A percentile compares a stretch with the other conserved stretches of the same genome.
phyloP scores from a whole-genome alignment of 257 asterid species.

The Salvia hispanica region DNA sequence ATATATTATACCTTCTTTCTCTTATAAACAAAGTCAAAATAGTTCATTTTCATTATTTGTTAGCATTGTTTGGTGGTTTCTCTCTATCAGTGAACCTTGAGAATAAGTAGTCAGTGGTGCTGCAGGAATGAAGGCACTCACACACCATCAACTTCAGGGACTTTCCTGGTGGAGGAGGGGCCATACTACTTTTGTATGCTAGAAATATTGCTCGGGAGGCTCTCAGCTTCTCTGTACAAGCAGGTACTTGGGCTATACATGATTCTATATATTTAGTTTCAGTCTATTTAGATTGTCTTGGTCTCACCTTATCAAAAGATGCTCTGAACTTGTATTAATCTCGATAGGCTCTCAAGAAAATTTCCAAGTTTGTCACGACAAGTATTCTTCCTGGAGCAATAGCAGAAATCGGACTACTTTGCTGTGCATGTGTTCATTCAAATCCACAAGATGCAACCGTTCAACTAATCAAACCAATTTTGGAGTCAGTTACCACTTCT shows the following conservation, averaged over 20 bases:
- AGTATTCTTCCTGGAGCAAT: conserved; percentile 99
- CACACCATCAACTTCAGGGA: conserved; percentile 79
- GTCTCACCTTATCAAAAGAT: conserved; percentile 10
- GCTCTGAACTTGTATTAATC: conserved; percentile 32
- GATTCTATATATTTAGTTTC: conserved; percentile 22
- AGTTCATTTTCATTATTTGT: conserved; percentile 23
- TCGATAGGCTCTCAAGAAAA: conserved; percentile 82
- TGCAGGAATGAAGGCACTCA: conserved; percentile 86
- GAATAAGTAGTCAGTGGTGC: conserved; percentile 33
- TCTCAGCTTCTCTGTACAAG: conserved; percentile 79
- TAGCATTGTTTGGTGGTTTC: conserved; percentile 26
- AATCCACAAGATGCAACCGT: conserved; percentile 85
- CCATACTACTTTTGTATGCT: conserved; percentile 95
- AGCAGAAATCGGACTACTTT: conserved; percentile 95
- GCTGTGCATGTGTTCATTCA: conserved; percentile 97
- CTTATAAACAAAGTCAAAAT: conserved; percentile 8
- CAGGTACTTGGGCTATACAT: conserved; percentile 57
- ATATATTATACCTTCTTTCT: conserved; percentile 34
- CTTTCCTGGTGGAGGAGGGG: conserved; percentile 94
- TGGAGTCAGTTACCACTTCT: conserved; percentile 70
- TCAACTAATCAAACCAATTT: conserved; percentile 81
- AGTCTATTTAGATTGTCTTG: conserved; percentile 17
- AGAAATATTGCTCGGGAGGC: conserved; percentile 92
- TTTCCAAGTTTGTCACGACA: conserved; percentile 82
- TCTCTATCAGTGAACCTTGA: conserved; percentile 29